These are phyloP conservation scores for Leccinum fallax DNA, from an alignment of 1,284 basidiomycete species.

Conservation along the genomic window DNA sequence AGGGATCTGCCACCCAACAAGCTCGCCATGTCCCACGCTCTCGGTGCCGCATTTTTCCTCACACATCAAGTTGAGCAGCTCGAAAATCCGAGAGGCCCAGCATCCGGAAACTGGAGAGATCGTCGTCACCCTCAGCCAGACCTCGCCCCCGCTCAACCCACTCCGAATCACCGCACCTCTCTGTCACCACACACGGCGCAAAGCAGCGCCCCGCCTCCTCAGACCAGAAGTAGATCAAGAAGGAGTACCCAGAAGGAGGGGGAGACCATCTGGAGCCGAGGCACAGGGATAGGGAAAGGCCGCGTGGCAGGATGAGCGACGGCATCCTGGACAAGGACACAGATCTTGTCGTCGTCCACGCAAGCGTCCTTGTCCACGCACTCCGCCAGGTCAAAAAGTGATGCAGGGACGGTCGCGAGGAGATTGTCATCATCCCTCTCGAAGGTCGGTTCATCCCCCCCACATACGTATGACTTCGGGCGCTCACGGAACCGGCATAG, in stretches of 20 bases:
- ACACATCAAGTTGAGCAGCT: conserved; percentile 83
- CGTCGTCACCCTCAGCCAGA: conserved; percentile 37
- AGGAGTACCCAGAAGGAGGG: conserved; percentile 35
- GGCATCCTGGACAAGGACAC: conserved; percentile 55
- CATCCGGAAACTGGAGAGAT: conserved; percentile 62
- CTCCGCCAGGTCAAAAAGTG: conserved; percentile 80
- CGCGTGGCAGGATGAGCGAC: conserved; percentile 40
- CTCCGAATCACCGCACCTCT: conserved; percentile 34
- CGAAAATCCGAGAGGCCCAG: conserved; percentile 65
- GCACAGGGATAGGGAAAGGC: conserved; percentile 24
- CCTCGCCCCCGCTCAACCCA: conserved; percentile 19
- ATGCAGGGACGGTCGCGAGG: conserved; percentile 70
- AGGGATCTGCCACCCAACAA: conserved; percentile 47
- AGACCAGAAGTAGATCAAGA: conserved; percentile 32
- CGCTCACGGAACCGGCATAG: conserved; percentile 43
- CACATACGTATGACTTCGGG: background rate
- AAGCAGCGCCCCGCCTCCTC: conserved; percentile 30
- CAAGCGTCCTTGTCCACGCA: conserved; percentile 85
- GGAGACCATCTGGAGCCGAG: conserved; percentile 30
- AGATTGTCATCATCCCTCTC: conserved; percentile 80
- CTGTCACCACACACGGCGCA: conserved; percentile 29
- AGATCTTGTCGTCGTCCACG: conserved; percentile 80
- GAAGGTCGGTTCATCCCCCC: conserved; percentile 63
- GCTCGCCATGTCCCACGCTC: conserved; percentile 77
- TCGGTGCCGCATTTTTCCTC: conserved; percentile 77